phyloP scores from a whole-genome alignment of 2,329 filamentous ascomycete species.

The Neofusicoccum ribis region DNA sequence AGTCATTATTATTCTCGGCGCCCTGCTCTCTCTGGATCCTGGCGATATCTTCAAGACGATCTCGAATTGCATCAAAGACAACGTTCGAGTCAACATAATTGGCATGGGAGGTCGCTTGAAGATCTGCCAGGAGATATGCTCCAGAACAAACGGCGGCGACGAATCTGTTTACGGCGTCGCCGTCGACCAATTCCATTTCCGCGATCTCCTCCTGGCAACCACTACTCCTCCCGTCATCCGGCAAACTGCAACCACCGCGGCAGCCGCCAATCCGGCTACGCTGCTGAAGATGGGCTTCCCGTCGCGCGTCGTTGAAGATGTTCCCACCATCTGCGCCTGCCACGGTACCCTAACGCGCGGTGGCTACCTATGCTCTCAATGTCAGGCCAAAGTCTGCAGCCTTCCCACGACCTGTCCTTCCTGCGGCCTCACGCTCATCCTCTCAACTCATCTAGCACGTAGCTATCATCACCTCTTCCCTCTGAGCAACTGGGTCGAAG shows the following conservation, averaged over 20 bases:
- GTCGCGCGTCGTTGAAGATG: constrained; percentile 73
- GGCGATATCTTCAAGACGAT: constrained; percentile 95
- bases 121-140: constrained; percentile 86
- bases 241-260: constrained; percentile 38
- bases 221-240: constrained; percentile 88
- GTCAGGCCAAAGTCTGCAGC: constrained; percentile 82
- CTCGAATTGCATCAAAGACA: constrained; percentile 72
- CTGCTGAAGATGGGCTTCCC: constrained; percentile 99
- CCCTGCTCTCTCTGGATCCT: constrained; percentile 85
- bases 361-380: constrained; percentile 89
- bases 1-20: constrained; percentile 88
- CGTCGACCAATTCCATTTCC: constrained; percentile 82
- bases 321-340: constrained; percentile 81
- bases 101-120: constrained; percentile 89
- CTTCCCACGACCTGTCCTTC: constrained; percentile 88
- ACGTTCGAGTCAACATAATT: constrained; percentile 84
- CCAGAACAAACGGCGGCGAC: constrained; percentile 82
- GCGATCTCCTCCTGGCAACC: constrained; percentile 81
- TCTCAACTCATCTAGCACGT: constrained; percentile 65
- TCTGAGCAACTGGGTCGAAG: constrained; percentile 84
- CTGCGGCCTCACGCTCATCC: constrained; percentile 87
- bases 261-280: constrained; percentile 47
- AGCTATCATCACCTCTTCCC: constrained; percentile 42
- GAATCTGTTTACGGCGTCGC: constrained; percentile 77
- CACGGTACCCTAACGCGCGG: constrained; percentile 80